Percentiles rank a stretch among this genome's conserved stretches.
phyloP scores from a whole-genome alignment of 495 filamentous ascomycete species.

The Beverwykella pulmonaria region DNA sequence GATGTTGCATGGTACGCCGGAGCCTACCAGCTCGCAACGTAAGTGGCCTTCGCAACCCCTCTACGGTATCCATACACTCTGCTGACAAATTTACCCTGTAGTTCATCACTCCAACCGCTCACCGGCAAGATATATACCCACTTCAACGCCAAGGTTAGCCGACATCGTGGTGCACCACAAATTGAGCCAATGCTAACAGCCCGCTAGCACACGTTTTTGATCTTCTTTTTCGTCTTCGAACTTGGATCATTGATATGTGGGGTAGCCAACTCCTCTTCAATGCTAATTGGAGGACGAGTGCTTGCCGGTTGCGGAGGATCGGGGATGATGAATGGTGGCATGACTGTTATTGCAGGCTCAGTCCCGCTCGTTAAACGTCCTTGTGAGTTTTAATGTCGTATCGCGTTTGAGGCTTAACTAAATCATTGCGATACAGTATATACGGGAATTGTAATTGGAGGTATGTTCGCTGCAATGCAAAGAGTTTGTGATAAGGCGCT shows the following conservation, averaged over 20 bases:
- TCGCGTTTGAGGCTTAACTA: neutral
- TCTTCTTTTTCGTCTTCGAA: constrained; percentile 14
- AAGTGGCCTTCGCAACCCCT: neutral
- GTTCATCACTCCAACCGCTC: neutral
- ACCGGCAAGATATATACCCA: neutral
- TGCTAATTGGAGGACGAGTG: constrained; percentile 12
- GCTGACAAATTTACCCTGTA: neutral
- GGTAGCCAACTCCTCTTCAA: constrained; percentile 10
- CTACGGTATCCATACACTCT: too few species aligned
- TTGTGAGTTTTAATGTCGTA: neutral
- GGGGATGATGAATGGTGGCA: constrained; percentile 4
- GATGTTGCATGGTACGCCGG: constrained; percentile 23
- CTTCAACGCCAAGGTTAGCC: neutral
- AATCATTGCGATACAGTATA: neutral
- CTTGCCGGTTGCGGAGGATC: constrained; percentile 16
- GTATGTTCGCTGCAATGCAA: neutral
- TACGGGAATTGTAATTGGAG: neutral
- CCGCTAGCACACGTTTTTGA: constrained; percentile 8
- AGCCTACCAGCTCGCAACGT: constrained; percentile 3
- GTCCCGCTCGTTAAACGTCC: neutral
- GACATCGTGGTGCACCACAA: neutral
- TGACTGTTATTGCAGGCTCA: neutral
- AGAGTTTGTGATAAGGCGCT: neutral
- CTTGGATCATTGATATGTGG: constrained; percentile 19
- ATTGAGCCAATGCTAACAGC: constrained; percentile 1